Conservation (phyloP, 139 green algal genomes). For the Chlorella vulgaris region DNA sequence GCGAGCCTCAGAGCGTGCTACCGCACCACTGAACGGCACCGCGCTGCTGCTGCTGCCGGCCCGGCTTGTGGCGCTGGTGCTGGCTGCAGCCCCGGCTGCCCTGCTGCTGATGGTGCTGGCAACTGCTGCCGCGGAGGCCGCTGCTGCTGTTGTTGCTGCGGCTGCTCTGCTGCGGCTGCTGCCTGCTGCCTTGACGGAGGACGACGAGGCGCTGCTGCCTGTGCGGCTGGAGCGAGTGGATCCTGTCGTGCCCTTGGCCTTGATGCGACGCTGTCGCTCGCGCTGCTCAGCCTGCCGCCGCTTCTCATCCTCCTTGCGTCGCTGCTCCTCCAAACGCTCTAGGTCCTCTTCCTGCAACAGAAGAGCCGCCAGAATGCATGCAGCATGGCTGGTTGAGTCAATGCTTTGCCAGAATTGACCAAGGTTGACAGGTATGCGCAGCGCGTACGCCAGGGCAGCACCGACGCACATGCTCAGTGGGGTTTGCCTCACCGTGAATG, state of each 20-base stretch:
- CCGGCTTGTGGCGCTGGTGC: no score
- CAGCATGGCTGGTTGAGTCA: no score
- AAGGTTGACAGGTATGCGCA: no score
- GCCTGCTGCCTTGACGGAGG: neutral
- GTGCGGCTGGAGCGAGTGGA: constrained; percentile 1
- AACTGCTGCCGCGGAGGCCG: neutral
- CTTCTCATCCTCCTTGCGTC: constrained; percentile 6
- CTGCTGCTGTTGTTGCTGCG: neutral
- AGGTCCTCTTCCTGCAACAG: constrained; percentile 5
- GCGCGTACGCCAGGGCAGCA: no score
- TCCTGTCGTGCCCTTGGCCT: constrained; percentile 10
- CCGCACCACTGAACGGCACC: neutral
- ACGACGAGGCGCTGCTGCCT: neutral
- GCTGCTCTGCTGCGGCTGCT: neutral
- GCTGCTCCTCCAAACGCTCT: constrained; percentile 1
- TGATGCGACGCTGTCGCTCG: neutral
- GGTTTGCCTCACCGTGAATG: neutral
- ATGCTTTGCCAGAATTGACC: no score
- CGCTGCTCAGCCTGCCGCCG: neutral
- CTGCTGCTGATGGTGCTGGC: constrained; percentile 3
- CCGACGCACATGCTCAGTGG: no score
- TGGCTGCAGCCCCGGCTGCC: neutral
- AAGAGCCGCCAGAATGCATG: no score
- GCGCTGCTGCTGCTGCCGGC: neutral
- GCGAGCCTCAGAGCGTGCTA: neutral